Evolutionary conservation across 164 flowering plant species (phyloP), one percentile per base, ranked within the genome.

Genomic region (Liquidambar formosana): DNA sequence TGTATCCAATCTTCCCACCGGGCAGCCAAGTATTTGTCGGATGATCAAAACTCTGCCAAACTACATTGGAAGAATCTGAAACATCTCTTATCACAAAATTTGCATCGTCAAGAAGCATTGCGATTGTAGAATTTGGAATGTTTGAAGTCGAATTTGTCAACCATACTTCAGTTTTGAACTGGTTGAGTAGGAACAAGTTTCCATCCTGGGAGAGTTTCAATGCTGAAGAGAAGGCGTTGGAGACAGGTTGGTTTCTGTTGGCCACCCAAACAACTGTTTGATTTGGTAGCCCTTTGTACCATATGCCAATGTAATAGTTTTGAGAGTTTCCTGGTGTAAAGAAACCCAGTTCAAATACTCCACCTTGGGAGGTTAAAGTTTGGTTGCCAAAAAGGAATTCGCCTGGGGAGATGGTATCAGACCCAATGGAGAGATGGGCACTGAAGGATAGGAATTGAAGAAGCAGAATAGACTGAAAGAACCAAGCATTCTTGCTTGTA

Each of bases 81-180:
- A 6, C 38, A 65, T 57, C 73, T 52, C 75, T 71, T 57, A 81
- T 23, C 27, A 76, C 79, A 38, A 76, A 77, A 57, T 79, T 75
- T 48, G 76, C 83, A 59, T 43, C 57, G 58, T 77, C 81, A 8
- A 69, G 70, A 65, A 82, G 79, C 14, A 64, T 68, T 11, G 64
- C 68, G 22, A 63, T 58, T 5, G 72, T 46, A 16, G 74, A 73
- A 54, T 66, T 70, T 13, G 48, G 21, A 22, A 41, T 21, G 6
- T 18, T n/a, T 10, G 69, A 57, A 63, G 64, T 62, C 3, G 61
- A 57, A 59, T 79, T 68, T 0, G 79, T 75, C 0, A 79, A 77
- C 85, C 85, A 79, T 38, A 77, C 49, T 22, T 21, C 33, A 63
- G 18, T 22, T 16, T 64, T 68, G 38, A 70, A 59, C 38, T 58